These are phyloP conservation scores for Xylaria acuta DNA, from an alignment of 495 filamentous ascomycete genomes.

Conservation along the genomic window DNA sequence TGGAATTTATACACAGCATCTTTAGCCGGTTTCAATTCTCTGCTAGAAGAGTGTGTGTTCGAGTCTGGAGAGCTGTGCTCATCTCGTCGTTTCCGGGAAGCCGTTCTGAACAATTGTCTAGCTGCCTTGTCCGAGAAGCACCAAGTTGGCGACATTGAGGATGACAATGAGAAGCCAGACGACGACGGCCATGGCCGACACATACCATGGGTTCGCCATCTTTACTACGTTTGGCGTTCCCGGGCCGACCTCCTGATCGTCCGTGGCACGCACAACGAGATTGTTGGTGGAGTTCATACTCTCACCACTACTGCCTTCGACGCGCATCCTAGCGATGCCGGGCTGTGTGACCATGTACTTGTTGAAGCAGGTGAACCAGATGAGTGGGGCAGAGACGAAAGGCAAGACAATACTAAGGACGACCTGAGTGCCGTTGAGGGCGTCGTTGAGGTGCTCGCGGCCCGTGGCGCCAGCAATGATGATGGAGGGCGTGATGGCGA, in stretches of 20 bases:
- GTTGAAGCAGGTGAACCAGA: conserved; percentile 85
- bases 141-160: conserved; percentile 77
- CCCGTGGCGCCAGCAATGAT: conserved; percentile 83
- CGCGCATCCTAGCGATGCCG: conserved; percentile 42
- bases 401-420: conserved; percentile 81
- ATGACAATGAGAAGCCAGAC: conserved; percentile 73
- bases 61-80: not conserved
- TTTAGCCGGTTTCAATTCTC: not conserved
- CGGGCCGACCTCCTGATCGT: conserved; percentile 33
- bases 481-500: conserved; percentile 81
- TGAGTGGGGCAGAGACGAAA: conserved; percentile 80
- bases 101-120: not conserved
- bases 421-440: conserved; percentile 80
- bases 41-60: not conserved
- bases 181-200: conserved; percentile 59
- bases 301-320: conserved; percentile 35
- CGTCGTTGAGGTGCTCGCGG: conserved; percentile 70
- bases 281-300: conserved; percentile 26
- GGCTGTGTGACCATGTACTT: conserved; percentile 77
- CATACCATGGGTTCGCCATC: conserved; percentile 68
- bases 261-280: conserved; percentile 16
- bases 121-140: conserved; percentile 68
- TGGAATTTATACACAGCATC: not conserved
- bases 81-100: not conserved
- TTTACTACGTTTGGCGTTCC: conserved; percentile 42